Conservation (phyloP, 768 basidiomycete genomes). For the Boletales sp. region DNA sequence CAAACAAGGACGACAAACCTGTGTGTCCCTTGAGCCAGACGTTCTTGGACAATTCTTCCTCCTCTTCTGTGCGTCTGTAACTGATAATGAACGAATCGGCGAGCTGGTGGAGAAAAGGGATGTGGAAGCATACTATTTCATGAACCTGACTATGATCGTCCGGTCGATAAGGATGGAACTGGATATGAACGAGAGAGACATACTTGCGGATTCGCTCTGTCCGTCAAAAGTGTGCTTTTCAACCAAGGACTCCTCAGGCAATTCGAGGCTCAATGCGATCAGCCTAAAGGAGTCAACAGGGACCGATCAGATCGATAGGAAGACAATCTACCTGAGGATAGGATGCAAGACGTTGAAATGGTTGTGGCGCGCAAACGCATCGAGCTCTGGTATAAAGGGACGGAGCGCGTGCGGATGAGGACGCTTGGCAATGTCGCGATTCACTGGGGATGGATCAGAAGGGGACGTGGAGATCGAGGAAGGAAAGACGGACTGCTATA, state of each 20-base stretch:
- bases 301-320: neutral
- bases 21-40: slow-evolving; percentile 61
- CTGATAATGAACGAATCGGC: slow-evolving; percentile 21
- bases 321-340: slow-evolving; percentile 37
- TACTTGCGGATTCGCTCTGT: slow-evolving; percentile 38
- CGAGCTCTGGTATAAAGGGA: slow-evolving; percentile 50
- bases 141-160: slow-evolving; percentile 45
- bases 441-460: slow-evolving; percentile 32
- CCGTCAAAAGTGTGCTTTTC: slow-evolving; percentile 44
- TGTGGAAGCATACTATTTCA: slow-evolving; percentile 52
- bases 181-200: neutral
- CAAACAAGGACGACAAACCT: slow-evolving; percentile 28
- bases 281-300: slow-evolving; percentile 29
- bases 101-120: neutral
- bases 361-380: slow-evolving; percentile 46
- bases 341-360: slow-evolving; percentile 49
- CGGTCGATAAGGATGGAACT: neutral
- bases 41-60: slow-evolving; percentile 47
- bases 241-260: slow-evolving; percentile 49
- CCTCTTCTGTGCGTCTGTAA: slow-evolving; percentile 47
- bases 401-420: slow-evolving; percentile 46
- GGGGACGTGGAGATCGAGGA: neutral
- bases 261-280: slow-evolving; percentile 47
- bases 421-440: slow-evolving; percentile 41
- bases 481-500: slow-evolving; percentile 44